Conservation (phyloP, 345 rosid genomes). For the Arabis alpina region DNA sequence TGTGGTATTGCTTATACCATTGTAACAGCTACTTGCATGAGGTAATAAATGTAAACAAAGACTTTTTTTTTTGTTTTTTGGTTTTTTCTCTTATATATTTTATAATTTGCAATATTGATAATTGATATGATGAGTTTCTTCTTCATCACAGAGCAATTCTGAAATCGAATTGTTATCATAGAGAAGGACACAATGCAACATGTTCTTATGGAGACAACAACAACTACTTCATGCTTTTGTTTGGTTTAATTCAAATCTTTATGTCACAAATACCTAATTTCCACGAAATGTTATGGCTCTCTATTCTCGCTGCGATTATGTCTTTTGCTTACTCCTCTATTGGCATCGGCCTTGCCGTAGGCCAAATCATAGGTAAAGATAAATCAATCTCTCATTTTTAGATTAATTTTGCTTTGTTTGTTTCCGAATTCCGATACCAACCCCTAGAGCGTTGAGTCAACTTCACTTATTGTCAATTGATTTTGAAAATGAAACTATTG, state of each 20-base stretch:
- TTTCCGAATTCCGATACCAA: background rate
- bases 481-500: background rate
- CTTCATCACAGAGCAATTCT: constrained; percentile 40
- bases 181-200: constrained; percentile 49
- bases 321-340: constrained; percentile 46
- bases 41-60: constrained; percentile 45
- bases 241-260: constrained; percentile 52
- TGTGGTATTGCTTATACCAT: constrained; percentile 64
- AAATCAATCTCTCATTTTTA: background rate
- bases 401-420: background rate
- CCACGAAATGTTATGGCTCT: constrained; percentile 44
- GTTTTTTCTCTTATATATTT: background rate
- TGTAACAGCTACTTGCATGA: constrained; percentile 64
- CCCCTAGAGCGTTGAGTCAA: background rate
- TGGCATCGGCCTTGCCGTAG: constrained; percentile 46
- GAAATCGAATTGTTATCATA: constrained; percentile 69
- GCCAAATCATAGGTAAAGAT: constrained; percentile 33
- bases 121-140: constrained; percentile 8
- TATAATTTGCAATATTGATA: background rate
- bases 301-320: constrained; percentile 46
- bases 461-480: background rate
- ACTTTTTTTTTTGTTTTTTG: background rate
- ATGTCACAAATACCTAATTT: constrained; percentile 59
- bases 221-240: constrained; percentile 61
- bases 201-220: constrained; percentile 53